Percentiles rank a stretch among this genome's conserved stretches.
Evolutionary conservation across 768 basidiomycete genomes (phyloP).

Genomic region (Kockovaella imperatae): DNA sequence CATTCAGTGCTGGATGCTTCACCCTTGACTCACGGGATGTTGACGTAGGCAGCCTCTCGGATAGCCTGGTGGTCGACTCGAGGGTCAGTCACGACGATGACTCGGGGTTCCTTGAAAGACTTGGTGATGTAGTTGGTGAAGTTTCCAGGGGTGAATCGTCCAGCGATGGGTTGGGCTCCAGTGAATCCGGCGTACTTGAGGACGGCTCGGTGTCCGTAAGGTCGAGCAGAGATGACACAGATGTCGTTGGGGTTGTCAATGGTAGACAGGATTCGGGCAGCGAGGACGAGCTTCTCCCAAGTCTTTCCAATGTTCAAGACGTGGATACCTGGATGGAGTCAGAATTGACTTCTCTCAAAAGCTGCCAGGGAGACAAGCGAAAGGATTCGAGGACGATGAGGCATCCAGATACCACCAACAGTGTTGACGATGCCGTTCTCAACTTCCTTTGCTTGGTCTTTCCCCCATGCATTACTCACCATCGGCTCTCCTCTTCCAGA

Average conservation of each 20-base stretch:
- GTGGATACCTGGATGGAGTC: constrained; percentile 69
- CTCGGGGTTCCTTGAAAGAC: constrained; percentile 98
- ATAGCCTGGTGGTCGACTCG: constrained; percentile 99
- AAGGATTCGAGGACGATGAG: background rate
- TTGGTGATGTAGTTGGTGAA: constrained; percentile 99
- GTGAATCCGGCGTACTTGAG: constrained; percentile 98
- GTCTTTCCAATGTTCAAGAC: constrained; percentile 98
- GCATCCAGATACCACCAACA: background rate
- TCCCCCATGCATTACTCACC: constrained; percentile 53
- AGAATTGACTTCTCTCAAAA: background rate
- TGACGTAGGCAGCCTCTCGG: constrained; percentile 98
- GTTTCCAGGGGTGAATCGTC: constrained; percentile 96
- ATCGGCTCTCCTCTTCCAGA: constrained; percentile 92
- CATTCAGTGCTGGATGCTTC: background rate
- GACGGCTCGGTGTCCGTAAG: constrained; percentile 98
- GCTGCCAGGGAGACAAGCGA: background rate
- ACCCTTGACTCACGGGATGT: constrained; percentile 63
- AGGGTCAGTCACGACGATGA: constrained; percentile 97
- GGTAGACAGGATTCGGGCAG: constrained; percentile 92
- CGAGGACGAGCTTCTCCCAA: constrained; percentile 98
- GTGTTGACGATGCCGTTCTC: no score
- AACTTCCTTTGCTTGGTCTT: background rate
- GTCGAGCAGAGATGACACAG: constrained; percentile 94
- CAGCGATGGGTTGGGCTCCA: constrained; percentile 96
- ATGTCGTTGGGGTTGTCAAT: constrained; percentile 98